A percentile compares a stretch with the other conserved stretches of the same genome.
Evolutionary conservation across 495 filamentous ascomycete species (phyloP).

Genomic region (Pyrenula massariospora): DNA sequence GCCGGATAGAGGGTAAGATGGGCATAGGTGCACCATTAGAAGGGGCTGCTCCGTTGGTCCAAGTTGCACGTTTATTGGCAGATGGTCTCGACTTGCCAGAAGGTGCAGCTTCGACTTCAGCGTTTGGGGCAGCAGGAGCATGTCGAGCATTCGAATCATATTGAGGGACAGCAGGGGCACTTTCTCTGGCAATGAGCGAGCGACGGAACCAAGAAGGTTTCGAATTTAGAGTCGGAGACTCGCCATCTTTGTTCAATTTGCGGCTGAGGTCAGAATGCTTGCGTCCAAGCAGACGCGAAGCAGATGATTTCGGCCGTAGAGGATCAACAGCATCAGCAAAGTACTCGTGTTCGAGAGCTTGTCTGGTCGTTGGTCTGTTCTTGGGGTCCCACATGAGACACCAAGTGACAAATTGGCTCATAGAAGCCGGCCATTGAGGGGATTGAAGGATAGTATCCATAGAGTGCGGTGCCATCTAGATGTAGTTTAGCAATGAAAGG

Average conservation of each 20-base stretch:
- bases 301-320: slow-evolving; percentile 78
- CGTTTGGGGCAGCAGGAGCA: slow-evolving; percentile 37
- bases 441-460: slow-evolving; percentile 89
- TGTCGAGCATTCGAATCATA: slow-evolving; percentile 23
- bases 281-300: slow-evolving; percentile 69
- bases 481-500: slow-evolving; percentile 13
- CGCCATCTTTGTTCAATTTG: slow-evolving; percentile 51
- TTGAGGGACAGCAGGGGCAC: slow-evolving; percentile 34
- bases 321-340: slow-evolving; percentile 95
- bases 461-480: slow-evolving; percentile 88
- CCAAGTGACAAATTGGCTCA: slow-evolving; percentile 92
- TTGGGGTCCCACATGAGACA: slow-evolving; percentile 99
- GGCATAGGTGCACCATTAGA: slow-evolving; percentile 90
- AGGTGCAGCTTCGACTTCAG: slow-evolving; percentile 29
- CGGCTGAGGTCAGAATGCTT: slow-evolving; percentile 74
- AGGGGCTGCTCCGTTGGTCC: slow-evolving; percentile 53
- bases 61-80: slow-evolving; percentile 68
- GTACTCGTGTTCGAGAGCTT: slow-evolving; percentile 88
- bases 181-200: slow-evolving; percentile 66
- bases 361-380: slow-evolving; percentile 81
- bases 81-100: slow-evolving; percentile 46
- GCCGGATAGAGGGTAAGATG: slow-evolving; percentile 90
- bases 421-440: slow-evolving; percentile 82
- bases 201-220: slow-evolving; percentile 95
- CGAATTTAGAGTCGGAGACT: slow-evolving; percentile 57